phyloP scores from a whole-genome alignment of 2,329 filamentous ascomycete species.

The Fusarium sp. region DNA sequence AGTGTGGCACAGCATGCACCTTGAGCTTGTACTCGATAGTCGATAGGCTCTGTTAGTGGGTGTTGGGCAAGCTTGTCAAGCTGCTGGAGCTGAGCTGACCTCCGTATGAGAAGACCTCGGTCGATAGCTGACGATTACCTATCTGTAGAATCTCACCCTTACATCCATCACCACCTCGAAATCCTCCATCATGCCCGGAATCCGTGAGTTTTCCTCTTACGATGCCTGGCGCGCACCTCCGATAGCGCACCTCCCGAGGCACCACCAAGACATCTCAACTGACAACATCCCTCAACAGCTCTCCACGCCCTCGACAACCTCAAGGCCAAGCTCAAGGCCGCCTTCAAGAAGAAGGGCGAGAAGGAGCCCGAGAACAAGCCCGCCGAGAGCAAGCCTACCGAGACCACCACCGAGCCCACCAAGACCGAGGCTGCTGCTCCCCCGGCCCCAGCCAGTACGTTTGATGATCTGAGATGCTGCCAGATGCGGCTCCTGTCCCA shows the following conservation, averaged over 20 bases:
- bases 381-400: constrained; percentile 37
- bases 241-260: background rate
- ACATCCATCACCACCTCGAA: background rate
- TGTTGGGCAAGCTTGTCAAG: background rate
- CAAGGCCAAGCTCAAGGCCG: constrained; percentile 65
- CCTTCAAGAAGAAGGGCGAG: constrained; percentile 61
- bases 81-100: background rate
- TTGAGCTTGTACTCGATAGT: background rate
- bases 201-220: constrained; percentile 56
- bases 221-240: background rate
- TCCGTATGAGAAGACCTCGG: background rate
- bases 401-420: constrained; percentile 46
- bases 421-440: constrained; percentile 49
- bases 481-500: background rate
- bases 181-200: constrained; percentile 59
- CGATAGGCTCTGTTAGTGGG: background rate
- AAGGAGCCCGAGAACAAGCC: constrained; percentile 42
- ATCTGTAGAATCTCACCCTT: constrained; percentile 6
- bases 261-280: background rate
- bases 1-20: background rate
- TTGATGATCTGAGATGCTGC: constrained; percentile 15
- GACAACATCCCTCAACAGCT: constrained; percentile 51
- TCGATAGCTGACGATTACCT: constrained; percentile 20
- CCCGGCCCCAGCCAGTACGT: constrained; percentile 46
- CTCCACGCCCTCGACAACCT: constrained; percentile 63